phyloP scores from a whole-genome alignment of 176 grass and related monocot species.

The Oryza glaberrima region DNA sequence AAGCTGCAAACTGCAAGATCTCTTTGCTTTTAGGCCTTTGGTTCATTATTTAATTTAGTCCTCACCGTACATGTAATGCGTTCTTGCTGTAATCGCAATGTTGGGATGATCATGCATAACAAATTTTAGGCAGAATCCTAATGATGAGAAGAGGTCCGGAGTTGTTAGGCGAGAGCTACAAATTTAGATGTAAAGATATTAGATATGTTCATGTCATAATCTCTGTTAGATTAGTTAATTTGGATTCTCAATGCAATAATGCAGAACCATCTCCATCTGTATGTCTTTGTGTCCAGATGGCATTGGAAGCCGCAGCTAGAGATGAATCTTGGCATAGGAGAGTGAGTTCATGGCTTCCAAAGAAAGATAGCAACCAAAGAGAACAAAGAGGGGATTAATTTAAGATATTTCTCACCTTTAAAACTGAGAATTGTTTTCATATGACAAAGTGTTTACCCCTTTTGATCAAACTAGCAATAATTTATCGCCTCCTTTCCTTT shows the following conservation, averaged over 20 bases:
- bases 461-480: constrained; percentile 27
- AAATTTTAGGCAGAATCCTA: constrained; percentile 58
- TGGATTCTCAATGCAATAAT: constrained; percentile 37
- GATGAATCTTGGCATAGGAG: constrained; percentile 39
- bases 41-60: constrained; percentile 43
- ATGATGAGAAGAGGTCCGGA: constrained; percentile 49
- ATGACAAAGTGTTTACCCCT: constrained; percentile 28
- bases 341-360: constrained; percentile 43
- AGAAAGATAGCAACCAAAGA: constrained; percentile 14
- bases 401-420: constrained; percentile 33
- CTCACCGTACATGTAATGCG: constrained; percentile 40
- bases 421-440: constrained; percentile 21
- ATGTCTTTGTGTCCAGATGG: constrained; percentile 37
- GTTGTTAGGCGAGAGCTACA: constrained; percentile 50
- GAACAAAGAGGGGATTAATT: neutral
- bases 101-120: constrained; percentile 11
- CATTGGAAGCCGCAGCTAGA: constrained; percentile 49
- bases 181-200: constrained; percentile 29
- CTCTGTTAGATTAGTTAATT: constrained; percentile 48
- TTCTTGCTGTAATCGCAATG: constrained; percentile 47
- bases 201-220: constrained; percentile 47
- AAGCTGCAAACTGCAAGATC: constrained; percentile 26
- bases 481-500: constrained; percentile 38
- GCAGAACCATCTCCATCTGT: constrained; percentile 17
- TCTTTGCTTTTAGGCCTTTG: constrained; percentile 23